These are phyloP conservation scores for Termitomyces sp. DNA, from an alignment of 768 basidiomycete species.

Conservation along the genomic window DNA sequence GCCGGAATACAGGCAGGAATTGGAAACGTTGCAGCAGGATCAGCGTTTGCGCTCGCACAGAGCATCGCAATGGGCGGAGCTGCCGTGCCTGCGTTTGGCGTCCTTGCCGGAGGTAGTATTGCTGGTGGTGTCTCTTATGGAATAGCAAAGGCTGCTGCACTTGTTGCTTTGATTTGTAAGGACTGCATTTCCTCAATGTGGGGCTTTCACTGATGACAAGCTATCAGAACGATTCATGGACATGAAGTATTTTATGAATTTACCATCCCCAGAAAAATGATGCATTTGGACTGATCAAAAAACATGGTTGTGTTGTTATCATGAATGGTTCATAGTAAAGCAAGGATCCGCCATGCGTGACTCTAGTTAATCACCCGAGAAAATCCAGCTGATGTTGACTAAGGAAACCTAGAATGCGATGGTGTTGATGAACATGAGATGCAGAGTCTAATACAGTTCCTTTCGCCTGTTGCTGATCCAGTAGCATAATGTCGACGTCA, in stretches of 20 bases:
- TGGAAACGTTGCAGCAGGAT: constrained; percentile 1
- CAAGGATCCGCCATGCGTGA: constrained; percentile 39
- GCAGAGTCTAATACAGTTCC: background rate
- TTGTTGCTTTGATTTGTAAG: background rate
- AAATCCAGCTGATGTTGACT: constrained; percentile 32
- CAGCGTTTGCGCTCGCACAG: constrained; percentile 10
- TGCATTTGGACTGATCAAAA: too few relatives aligned
- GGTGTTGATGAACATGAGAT: too few relatives aligned
- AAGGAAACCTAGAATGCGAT: too few relatives aligned
- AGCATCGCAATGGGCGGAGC: constrained; percentile 13
- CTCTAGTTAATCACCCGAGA: constrained; percentile 41
- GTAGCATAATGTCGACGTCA: too few relatives aligned
- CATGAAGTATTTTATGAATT: background rate
- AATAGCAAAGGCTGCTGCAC: background rate
- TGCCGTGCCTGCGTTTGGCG: background rate
- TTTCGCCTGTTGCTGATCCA: too few relatives aligned
- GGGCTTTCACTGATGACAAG: background rate
- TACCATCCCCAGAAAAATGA: background rate
- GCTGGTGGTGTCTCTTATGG: background rate
- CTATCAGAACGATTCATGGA: background rate
- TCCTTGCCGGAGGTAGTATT: constrained; percentile 1
- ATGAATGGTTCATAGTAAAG: background rate
- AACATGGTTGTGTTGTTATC: background rate
- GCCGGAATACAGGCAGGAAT: constrained; percentile 1
- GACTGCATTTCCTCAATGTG: background rate